These are phyloP conservation scores for Claviceps citrina DNA, from an alignment of 2,329 filamentous ascomycete species.

Conservation along the genomic window DNA sequence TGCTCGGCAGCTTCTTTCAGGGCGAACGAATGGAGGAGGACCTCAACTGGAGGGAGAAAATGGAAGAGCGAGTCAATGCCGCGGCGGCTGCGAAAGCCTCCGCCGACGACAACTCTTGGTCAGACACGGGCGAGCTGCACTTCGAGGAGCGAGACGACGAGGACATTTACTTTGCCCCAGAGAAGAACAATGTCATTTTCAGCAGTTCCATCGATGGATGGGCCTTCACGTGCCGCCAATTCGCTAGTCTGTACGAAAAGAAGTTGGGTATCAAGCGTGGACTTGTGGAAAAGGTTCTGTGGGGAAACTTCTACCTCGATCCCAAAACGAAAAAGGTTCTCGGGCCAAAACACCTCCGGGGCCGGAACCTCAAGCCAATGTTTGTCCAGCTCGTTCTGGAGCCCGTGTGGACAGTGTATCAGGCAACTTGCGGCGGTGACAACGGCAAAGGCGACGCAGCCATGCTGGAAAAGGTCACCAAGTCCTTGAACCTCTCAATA, in stretches of 20 bases:
- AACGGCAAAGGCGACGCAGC: constrained; percentile 69
- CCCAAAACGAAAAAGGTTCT: constrained; percentile 93
- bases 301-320: constrained; percentile 93
- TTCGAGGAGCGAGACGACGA: constrained; percentile 92
- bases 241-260: constrained; percentile 85
- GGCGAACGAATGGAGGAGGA: constrained; percentile 98
- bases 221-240: constrained; percentile 94
- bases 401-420: constrained; percentile 90
- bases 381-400: constrained; percentile 95
- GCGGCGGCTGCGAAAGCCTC: constrained; percentile 47
- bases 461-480: constrained; percentile 86
- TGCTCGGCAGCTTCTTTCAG: constrained; percentile 93
- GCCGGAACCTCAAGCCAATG: constrained; percentile 81
- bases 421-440: constrained; percentile 71
- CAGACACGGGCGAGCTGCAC: constrained; percentile 42
- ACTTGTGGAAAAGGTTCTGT: constrained; percentile 80
- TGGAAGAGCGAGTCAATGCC: constrained; percentile 72
- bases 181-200: constrained; percentile 98
- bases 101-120: constrained; percentile 32
- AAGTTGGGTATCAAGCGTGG: constrained; percentile 89
- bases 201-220: constrained; percentile 96
- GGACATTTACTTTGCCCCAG: constrained; percentile 92
- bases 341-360: constrained; percentile 81
- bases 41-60: constrained; percentile 81
- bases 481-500: constrained; percentile 71